Percentiles rank a stretch among this genome's conserved stretches.
These are phyloP conservation scores for Ustilago hordei DNA, from an alignment of 1,284 basidiomycete species.

Conservation along the genomic window DNA sequence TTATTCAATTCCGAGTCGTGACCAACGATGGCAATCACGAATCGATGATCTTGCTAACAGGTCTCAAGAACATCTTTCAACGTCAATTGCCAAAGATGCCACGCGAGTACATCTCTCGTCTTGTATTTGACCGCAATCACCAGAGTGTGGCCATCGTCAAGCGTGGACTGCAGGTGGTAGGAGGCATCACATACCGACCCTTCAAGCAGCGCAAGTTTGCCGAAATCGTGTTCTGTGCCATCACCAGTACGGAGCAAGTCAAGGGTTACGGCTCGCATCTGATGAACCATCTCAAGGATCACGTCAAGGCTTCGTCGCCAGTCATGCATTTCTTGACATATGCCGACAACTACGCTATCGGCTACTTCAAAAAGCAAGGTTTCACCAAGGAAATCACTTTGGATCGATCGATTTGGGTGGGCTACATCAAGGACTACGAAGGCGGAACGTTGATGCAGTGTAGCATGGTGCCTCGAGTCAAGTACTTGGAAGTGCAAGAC, in stretches of 20 bases:
- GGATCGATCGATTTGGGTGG: constrained; percentile 91
- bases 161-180: constrained; percentile 93
- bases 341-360: constrained; percentile 98
- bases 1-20: constrained; percentile 88
- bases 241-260: constrained; percentile 94
- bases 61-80: constrained; percentile 95
- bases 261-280: constrained; percentile 98
- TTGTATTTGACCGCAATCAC: constrained; percentile 93
- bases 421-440: constrained; percentile 99
- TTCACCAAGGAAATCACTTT: constrained; percentile 97
- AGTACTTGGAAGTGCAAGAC: constrained; percentile 86
- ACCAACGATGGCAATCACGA: constrained; percentile 82
- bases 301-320: constrained; percentile 82
- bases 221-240: constrained; percentile 99
- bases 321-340: constrained; percentile 98
- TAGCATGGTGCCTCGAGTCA: constrained; percentile 88
- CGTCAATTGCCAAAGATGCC: constrained; percentile 99
- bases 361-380: constrained; percentile 95
- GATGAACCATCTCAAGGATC: constrained; percentile 98
- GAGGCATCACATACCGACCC: constrained; percentile 96
- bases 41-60: constrained; percentile 84
- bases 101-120: constrained; percentile 94
- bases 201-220: constrained; percentile 95
- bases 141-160: constrained; percentile 94
- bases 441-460: constrained; percentile 99